A percentile compares a stretch with the other conserved stretches of the same genome.
Conservation (phyloP, 805 yeast species). For the Candida rishiriensis region DNA sequence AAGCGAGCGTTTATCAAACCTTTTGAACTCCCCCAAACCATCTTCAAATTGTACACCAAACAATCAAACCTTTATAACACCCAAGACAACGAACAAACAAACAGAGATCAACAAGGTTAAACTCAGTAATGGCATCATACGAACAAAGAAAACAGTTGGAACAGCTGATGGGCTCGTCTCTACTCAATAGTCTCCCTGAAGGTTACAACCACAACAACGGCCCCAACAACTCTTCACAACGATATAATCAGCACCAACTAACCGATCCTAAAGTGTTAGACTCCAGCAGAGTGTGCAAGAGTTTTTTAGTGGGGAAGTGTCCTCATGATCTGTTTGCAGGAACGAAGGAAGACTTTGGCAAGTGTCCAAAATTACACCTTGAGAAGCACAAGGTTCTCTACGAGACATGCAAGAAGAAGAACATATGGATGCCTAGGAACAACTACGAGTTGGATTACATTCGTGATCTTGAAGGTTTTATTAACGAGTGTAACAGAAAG, state of each 20-base stretch:
- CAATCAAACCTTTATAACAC: too few relatives aligned
- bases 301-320: slow-evolving; percentile 80
- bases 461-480: slow-evolving; percentile 43
- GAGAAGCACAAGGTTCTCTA: slow-evolving; percentile 72
- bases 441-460: slow-evolving; percentile 45
- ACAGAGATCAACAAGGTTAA: too few relatives aligned
- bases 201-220: slow-evolving; percentile 19
- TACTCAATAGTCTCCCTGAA: slow-evolving; percentile 29
- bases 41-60: too few relatives aligned
- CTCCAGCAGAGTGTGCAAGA: slow-evolving; percentile 67
- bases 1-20: too few relatives aligned
- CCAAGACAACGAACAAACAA: too few relatives aligned
- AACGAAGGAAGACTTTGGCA: slow-evolving; percentile 79
- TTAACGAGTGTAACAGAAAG: slow-evolving; percentile 63
- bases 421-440: slow-evolving; percentile 32
- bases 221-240: slow-evolving; percentile 1
- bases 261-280: slow-evolving; percentile 33
- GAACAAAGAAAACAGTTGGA: slow-evolving; percentile 73
- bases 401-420: slow-evolving; percentile 42
- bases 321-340: slow-evolving; percentile 79
- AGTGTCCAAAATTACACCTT: slow-evolving; percentile 70
- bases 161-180: slow-evolving; percentile 73
- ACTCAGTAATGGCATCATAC: slow-evolving; percentile 44
- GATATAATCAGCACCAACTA: neutral
- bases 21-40: too few relatives aligned